A percentile compares a stretch with the other conserved stretches of the same genome.
Evolutionary conservation across 1,284 basidiomycete genomes (phyloP).

Genomic region (Pterulicium gracile): DNA sequence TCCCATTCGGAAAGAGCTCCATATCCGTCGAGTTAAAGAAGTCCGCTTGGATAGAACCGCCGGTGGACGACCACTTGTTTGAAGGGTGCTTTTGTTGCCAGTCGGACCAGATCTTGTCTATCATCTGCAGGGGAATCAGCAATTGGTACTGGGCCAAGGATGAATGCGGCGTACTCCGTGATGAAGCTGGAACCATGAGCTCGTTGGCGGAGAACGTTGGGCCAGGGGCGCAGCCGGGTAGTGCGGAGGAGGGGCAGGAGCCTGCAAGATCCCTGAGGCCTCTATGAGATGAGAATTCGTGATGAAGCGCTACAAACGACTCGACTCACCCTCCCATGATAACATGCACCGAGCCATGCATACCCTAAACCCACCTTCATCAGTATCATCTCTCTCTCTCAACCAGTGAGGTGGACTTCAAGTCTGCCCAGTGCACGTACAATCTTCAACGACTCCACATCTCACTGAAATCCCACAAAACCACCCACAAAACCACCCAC

Average conservation of each 20-base stretch:
- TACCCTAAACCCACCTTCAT: neutral
- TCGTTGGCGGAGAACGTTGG: constrained; percentile 23
- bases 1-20: too few relatives aligned
- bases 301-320: neutral
- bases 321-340: constrained; percentile 2
- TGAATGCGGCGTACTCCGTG: constrained; percentile 20
- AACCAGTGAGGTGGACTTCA: neutral
- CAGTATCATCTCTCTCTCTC: neutral
- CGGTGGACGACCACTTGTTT: constrained; percentile 18
- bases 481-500: too few relatives aligned
- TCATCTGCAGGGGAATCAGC: too few relatives aligned
- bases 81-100: constrained; percentile 18
- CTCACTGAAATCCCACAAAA: too few relatives aligned
- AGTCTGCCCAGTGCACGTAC: too few relatives aligned
- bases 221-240: too few relatives aligned
- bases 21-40: too few relatives aligned
- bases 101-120: constrained; percentile 24
- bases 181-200: too few relatives aligned
- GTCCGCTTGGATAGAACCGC: constrained; percentile 18
- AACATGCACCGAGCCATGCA: neutral
- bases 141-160: too few relatives aligned
- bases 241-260: too few relatives aligned
- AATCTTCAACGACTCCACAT: constrained; percentile 17
- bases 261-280: neutral
- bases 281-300: neutral